Evolutionary conservation across 352 stramenopile species (phyloP), one percentile per base, ranked within the genome.

Genomic region (Globisporangium lucens): DNA sequence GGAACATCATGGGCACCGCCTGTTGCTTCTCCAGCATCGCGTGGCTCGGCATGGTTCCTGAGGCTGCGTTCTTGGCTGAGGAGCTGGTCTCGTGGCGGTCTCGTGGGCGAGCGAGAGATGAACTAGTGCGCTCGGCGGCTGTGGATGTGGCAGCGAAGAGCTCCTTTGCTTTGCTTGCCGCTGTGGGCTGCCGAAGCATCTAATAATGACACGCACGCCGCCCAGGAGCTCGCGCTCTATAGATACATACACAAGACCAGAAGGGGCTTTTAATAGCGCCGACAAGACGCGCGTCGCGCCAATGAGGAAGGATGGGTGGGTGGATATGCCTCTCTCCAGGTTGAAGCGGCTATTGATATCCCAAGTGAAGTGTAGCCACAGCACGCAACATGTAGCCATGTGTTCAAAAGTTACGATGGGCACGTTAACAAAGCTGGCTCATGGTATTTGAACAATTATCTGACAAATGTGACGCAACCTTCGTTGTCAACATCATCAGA

Each of bases 1-100:
- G 83, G 57, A 86, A 91, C 38, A 88, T 87, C 83, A 95, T 91
- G 10, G 87, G 87, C 69, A 95, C 83, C n/a, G 80, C 75, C 67
- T 90, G 80, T 38, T 93, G 82, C 69, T 91, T 91, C 61, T 89
- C 83, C 17, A 89, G 71, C 56, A 83, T 77, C 55, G 77, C 63
- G 46, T 83, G 78, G 60, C 71, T 89, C 59, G 81, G 81, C 83
- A 91, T 46, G 38, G 12, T 46, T 89, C 38, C 38, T 72, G 7
- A 46, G 38, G 9, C 12, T 41, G 9, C n/a, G 38, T 12, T 66
- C n/a, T 60, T 43, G 30, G 1, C 1, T 51, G 3, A n/a, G 15
- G 33, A 17, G 24, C 20, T 51, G 33, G 24, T 24, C 24, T 24
- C 24, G 24, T 24, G 24, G 24, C 4, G 24, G n/a, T 52, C 20